Evolutionary conservation across 306 rosid species (phyloP).

Genomic region (Gleditsia sinensis): DNA sequence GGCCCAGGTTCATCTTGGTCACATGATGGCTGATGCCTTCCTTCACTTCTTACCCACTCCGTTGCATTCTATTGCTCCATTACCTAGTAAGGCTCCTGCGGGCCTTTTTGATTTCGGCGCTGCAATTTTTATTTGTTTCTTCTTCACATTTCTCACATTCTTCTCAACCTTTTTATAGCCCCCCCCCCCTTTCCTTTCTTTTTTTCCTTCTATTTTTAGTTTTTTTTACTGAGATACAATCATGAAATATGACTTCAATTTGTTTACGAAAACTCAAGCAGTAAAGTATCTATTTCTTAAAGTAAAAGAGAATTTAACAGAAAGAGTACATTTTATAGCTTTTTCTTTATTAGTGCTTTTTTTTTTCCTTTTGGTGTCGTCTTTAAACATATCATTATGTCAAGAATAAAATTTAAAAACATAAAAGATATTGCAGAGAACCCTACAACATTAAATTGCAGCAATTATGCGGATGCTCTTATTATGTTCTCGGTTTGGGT

Average conservation of each 20-base stretch:
- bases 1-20: conserved; percentile 64
- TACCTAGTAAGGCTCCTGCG: not conserved
- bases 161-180: not conserved
- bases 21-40: conserved; percentile 57
- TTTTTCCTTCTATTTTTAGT: not conserved
- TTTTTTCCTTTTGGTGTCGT: no score
- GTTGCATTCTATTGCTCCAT: not conserved
- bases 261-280: not conserved
- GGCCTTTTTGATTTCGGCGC: not conserved
- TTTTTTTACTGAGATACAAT: not conserved
- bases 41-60: conserved; percentile 48
- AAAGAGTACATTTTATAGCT: no score
- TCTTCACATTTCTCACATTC: not conserved
- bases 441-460: no score
- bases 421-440: no score
- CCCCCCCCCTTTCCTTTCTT: not conserved
- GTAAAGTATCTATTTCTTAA: not conserved
- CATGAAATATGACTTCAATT: not conserved
- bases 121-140: not conserved
- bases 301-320: no score
- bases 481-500: no score
- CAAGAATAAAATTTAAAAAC: no score
- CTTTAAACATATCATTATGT: no score
- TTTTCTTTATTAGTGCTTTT: no score
- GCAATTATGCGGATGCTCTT: no score